These are phyloP conservation scores for Amanita molliuscula DNA, from an alignment of 768 basidiomycete species.

Conservation along the genomic window DNA sequence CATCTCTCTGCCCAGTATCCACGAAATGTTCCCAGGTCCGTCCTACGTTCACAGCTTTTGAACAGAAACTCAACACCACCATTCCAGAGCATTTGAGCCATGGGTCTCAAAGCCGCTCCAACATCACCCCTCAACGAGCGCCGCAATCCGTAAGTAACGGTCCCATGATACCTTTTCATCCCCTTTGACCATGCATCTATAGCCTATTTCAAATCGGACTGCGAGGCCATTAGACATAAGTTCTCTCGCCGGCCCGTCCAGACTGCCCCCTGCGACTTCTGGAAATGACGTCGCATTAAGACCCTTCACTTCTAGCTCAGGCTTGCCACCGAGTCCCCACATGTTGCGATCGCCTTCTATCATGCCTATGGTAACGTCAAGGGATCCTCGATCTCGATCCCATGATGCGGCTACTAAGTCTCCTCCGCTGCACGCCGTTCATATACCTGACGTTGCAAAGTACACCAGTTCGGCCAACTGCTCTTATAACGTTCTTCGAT, in stretches of 20 bases:
- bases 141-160: not conserved
- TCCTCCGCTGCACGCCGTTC: not conserved
- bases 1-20: slow-evolving; percentile 36
- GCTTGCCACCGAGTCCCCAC: slow-evolving; percentile 3
- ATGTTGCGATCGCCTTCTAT: slow-evolving; percentile 3
- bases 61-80: not conserved
- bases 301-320: slow-evolving; percentile 4
- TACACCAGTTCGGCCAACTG: slow-evolving; percentile 11
- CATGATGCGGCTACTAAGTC: slow-evolving; percentile 3
- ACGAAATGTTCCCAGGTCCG: slow-evolving; percentile 47
- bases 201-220: not conserved
- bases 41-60: not conserved
- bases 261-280: not conserved
- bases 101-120: not conserved
- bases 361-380: not conserved
- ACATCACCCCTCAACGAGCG: not conserved
- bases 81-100: slow-evolving; percentile 13
- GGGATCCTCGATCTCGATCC: slow-evolving; percentile 8
- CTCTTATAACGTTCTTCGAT: slow-evolving; percentile 35
- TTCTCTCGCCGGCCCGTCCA: slow-evolving; percentile 1
- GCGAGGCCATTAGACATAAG: not conserved
- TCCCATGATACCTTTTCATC: not conserved
- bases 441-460: not conserved
- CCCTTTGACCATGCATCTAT: not conserved
- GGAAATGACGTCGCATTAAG: slow-evolving; percentile 2